Percentiles rank a stretch among this genome's conserved stretches.
Evolutionary conservation across 2,329 filamentous ascomycete genomes (phyloP).

Genomic region (Ophiocordyceps polyrhachis-furcata): DNA sequence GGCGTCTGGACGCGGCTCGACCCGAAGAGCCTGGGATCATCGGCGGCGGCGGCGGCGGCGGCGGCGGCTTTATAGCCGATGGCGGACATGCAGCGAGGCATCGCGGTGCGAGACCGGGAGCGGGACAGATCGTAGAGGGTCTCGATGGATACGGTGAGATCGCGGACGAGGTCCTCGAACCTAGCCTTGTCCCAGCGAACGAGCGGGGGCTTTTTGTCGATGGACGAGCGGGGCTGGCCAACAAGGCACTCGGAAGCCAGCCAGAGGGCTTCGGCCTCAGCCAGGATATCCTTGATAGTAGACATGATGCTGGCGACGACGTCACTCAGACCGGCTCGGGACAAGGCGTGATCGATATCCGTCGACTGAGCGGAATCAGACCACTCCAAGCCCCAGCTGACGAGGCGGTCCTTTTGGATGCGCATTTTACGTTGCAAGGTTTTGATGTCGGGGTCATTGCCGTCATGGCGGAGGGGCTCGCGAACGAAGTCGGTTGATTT

Average conservation of each 20-base stretch:
- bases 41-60: too few species aligned
- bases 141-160: slow-evolving; percentile 62
- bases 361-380: slow-evolving; percentile 50
- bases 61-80: slow-evolving; percentile 16
- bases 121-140: slow-evolving; percentile 60
- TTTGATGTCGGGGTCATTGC: slow-evolving; percentile 52
- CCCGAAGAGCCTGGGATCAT: slow-evolving; percentile 34
- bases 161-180: slow-evolving; percentile 56
- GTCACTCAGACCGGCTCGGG: slow-evolving; percentile 57
- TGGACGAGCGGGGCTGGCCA: slow-evolving; percentile 19
- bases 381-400: slow-evolving; percentile 70
- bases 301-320: slow-evolving; percentile 62
- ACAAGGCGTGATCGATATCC: slow-evolving; percentile 52
- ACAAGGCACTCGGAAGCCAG: slow-evolving; percentile 33
- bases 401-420: slow-evolving; percentile 62
- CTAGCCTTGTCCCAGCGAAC: slow-evolving; percentile 51
- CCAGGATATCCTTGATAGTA: slow-evolving; percentile 63
- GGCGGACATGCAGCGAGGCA: slow-evolving; percentile 13
- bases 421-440: slow-evolving; percentile 56
- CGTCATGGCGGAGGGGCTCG: slow-evolving; percentile 39
- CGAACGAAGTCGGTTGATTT: slow-evolving; percentile 57
- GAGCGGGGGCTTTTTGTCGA: slow-evolving; percentile 35
- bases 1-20: slow-evolving; percentile 43
- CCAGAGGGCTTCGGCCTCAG: slow-evolving; percentile 58
- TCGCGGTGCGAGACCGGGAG: slow-evolving; percentile 32